phyloP scores from a whole-genome alignment of 1,284 basidiomycete genomes.

The Ganoderma sp. region DNA sequence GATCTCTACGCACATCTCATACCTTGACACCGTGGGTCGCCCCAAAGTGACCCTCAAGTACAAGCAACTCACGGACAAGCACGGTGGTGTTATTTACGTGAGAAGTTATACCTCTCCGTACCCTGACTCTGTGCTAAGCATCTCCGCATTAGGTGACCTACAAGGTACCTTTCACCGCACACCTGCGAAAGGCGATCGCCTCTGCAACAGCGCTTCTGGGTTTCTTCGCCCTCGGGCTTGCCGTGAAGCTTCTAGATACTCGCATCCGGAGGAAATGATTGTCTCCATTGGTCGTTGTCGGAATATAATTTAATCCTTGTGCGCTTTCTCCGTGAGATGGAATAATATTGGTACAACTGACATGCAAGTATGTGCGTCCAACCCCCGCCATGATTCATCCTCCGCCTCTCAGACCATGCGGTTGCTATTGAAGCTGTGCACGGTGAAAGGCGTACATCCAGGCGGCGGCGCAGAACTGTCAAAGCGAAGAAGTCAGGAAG shows the following conservation, averaged over 20 bases:
- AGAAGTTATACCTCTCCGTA: conserved; percentile 39
- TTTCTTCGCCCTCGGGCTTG: conserved; percentile 66
- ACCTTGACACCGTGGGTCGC: conserved; percentile 93
- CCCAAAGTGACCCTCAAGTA: conserved; percentile 80
- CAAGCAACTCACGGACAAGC: conserved; percentile 77
- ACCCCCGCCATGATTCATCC: not conserved
- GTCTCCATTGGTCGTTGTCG: conserved; percentile 18
- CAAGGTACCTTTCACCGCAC: conserved; percentile 75
- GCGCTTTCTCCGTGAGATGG: not conserved
- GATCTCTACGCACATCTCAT: conserved; percentile 77
- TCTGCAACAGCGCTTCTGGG: conserved; percentile 72
- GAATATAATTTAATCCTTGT: conserved; percentile 28
- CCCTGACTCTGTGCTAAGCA: not conserved
- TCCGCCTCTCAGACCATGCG: conserved; percentile 15
- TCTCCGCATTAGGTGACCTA: conserved; percentile 75
- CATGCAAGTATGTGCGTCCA: conserved; percentile 17
- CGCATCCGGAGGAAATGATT: conserved; percentile 59
- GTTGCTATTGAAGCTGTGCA: conserved; percentile 50
- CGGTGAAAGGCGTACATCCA: conserved; percentile 51
- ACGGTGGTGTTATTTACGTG: conserved; percentile 77
- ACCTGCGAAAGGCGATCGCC: conserved; percentile 83
- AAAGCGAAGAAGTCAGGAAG: not conserved
- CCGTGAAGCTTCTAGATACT: conserved; percentile 68
- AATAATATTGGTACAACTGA: conserved; percentile 24
- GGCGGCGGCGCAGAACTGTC: conserved; percentile 33